phyloP scores from a whole-genome alignment of 2,329 filamentous ascomycete genomes.

The Monascus ruber region DNA sequence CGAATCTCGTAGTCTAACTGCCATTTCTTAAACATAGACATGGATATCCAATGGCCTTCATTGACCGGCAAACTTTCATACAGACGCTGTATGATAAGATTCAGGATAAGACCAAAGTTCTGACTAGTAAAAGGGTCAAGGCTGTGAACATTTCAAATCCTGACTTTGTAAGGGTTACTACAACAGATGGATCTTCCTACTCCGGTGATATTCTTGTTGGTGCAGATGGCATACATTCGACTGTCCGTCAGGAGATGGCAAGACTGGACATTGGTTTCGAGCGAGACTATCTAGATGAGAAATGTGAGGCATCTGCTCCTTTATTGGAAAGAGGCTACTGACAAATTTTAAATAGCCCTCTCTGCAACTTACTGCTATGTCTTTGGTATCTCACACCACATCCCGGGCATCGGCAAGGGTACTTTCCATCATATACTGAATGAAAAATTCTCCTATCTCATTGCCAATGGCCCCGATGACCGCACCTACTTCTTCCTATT shows the following conservation, averaged over 20 bases:
- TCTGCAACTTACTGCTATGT: slow-evolving; percentile 2
- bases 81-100: slow-evolving; percentile 9
- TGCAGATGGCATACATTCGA: slow-evolving; percentile 32
- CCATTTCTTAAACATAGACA: neutral
- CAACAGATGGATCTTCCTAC: slow-evolving; percentile 20
- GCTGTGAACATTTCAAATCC: slow-evolving; percentile 9
- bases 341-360: neutral
- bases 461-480: slow-evolving; percentile 1
- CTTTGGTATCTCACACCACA: slow-evolving; percentile 4
- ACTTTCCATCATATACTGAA: slow-evolving; percentile 1
- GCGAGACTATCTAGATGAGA: neutral
- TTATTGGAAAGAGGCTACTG: neutral
- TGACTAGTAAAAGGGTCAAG: slow-evolving; percentile 16
- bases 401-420: neutral
- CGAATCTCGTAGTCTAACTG: neutral
- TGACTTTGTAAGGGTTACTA: slow-evolving; percentile 14
- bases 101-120: slow-evolving; percentile 18
- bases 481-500: slow-evolving; percentile 1
- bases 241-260: slow-evolving; percentile 20
- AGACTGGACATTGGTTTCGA: neutral
- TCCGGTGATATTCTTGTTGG: slow-evolving; percentile 26
- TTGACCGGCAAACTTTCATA: slow-evolving; percentile 10
- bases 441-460: slow-evolving; percentile 2
- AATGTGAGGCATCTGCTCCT: neutral
- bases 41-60: slow-evolving; percentile 10